Conservation (phyloP, 768 basidiomycete species). For the Lactarius trivialis region DNA sequence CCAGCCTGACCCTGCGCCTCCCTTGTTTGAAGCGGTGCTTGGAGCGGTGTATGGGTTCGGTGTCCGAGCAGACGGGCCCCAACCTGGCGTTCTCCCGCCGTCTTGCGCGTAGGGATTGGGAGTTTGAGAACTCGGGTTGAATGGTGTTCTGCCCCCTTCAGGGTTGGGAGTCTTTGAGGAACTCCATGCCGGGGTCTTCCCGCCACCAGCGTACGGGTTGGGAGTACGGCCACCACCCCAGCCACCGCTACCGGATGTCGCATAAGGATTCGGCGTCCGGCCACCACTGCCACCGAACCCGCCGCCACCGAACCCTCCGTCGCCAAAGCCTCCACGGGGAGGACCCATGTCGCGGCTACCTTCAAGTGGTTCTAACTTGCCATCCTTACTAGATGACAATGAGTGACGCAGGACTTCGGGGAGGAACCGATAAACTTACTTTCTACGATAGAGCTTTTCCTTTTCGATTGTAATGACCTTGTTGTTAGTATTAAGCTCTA, state of each 20-base stretch:
- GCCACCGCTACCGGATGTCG: slow-evolving; percentile 23
- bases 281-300: slow-evolving; percentile 13
- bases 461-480: slow-evolving; percentile 86
- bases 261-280: slow-evolving; percentile 19
- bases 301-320: slow-evolving; percentile 20
- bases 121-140: slow-evolving; percentile 57
- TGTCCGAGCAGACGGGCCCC: slow-evolving; percentile 44
- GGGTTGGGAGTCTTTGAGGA: slow-evolving; percentile 57
- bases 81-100: slow-evolving; percentile 47
- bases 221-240: slow-evolving; percentile 27
- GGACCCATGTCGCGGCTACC: slow-evolving; percentile 32
- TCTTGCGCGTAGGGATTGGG: slow-evolving; percentile 60
- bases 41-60: slow-evolving; percentile 45
- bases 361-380: slow-evolving; percentile 48
- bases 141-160: slow-evolving; percentile 61
- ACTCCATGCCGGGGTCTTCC: slow-evolving; percentile 26
- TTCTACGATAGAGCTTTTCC: slow-evolving; percentile 61
- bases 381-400: slow-evolving; percentile 44
- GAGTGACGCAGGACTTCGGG: not conserved
- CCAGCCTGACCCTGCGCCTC: slow-evolving; percentile 45
- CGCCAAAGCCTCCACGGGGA: slow-evolving; percentile 28
- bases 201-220: slow-evolving; percentile 34
- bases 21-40: slow-evolving; percentile 27
- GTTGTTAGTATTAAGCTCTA: slow-evolving; percentile 86
- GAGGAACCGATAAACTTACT: slow-evolving; percentile 42